Evolutionary conservation across 179 eudicot genomes (phyloP), one percentile per base, ranked within the genome.

Genomic region (Camellia oleifera): DNA sequence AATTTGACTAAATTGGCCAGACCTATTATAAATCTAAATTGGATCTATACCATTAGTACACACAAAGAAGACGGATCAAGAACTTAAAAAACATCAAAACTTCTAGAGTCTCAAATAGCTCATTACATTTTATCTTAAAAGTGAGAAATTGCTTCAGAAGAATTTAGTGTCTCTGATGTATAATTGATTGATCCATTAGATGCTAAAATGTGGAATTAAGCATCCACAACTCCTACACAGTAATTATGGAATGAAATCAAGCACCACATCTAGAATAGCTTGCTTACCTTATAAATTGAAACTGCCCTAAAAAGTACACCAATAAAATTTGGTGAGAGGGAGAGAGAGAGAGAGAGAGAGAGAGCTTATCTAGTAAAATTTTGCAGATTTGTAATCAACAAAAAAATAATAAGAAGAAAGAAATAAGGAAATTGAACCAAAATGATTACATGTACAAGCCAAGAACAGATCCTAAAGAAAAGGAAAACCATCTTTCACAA

Each of bases 1-100:
- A 32, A 57, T 74, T 68, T 56, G 79, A 70, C 71, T 60, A 74
- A 57, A 14, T 63, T 8, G 57, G 18, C 5, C 7, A 26, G 70
- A 64, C 45, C 69, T 17, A 62, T 63, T 61, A 7, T 26, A 72
- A 72, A 42, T 52, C 20, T 6, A 7, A 13, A 56, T 57, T 3
- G 32, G 7, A 8, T 50, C 5, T n/a, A 61, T 15, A 23, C 23
- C 23, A 61, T 23, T 26, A 20, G 4, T 6, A 64, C 69, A 20
- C 69, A 23, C 42, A 64, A 64, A 1, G 13, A 4, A 18, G 32
- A 63, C 26, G 2, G n/a, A 58, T 58, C n/a, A 63, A 63, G 67
- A 63, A 20, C 67, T 18, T 63, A 15, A 7, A n/a, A 52, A 63
- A 63, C 32, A 63, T 63, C 62, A 13, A 58, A 58, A 13, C 62